Evolutionary conservation across 495 filamentous ascomycete genomes (phyloP).

Genomic region (Penicillium diatomitis): DNA sequence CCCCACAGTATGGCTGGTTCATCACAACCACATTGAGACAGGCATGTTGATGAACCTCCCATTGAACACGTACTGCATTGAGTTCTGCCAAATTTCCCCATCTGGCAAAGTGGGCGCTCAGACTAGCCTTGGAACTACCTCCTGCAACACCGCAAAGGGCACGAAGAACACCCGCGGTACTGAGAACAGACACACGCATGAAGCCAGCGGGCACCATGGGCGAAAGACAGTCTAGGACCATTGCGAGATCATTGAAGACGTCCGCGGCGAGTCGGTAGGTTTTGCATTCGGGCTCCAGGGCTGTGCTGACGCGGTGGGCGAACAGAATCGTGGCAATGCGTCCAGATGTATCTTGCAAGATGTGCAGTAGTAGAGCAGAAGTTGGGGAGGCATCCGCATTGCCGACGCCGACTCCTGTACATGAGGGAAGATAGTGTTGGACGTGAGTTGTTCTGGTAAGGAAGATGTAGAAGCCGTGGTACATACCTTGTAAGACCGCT

Average conservation of each 20-base stretch:
- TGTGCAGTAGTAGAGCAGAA: constrained; percentile 73
- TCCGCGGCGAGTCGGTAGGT: constrained; percentile 86
- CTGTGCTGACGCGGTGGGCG: constrained; percentile 72
- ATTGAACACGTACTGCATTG: constrained; percentile 60
- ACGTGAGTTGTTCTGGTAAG: not conserved
- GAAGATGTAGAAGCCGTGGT: not conserved
- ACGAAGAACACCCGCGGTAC: constrained; percentile 65
- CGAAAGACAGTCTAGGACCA: constrained; percentile 81
- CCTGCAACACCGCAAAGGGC: constrained; percentile 85
- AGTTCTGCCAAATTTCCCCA: constrained; percentile 88
- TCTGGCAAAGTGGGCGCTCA: constrained; percentile 85
- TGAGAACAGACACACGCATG: constrained; percentile 60
- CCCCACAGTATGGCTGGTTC: too few relatives aligned
- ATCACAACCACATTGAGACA: not conserved
- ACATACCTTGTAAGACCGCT: constrained; percentile 73
- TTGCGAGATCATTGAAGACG: constrained; percentile 84
- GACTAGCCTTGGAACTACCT: constrained; percentile 77
- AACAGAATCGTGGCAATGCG: constrained; percentile 86
- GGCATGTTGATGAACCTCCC: too few relatives aligned
- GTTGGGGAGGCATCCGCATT: constrained; percentile 80
- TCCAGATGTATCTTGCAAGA: constrained; percentile 77
- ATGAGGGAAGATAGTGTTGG: not conserved
- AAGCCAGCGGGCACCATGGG: constrained; percentile 61
- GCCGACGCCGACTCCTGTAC: constrained; percentile 74
- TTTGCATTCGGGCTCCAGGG: constrained; percentile 93